phyloP scores from a whole-genome alignment of 2,329 filamentous ascomycete genomes.

The Colletotrichum tropicicola region DNA sequence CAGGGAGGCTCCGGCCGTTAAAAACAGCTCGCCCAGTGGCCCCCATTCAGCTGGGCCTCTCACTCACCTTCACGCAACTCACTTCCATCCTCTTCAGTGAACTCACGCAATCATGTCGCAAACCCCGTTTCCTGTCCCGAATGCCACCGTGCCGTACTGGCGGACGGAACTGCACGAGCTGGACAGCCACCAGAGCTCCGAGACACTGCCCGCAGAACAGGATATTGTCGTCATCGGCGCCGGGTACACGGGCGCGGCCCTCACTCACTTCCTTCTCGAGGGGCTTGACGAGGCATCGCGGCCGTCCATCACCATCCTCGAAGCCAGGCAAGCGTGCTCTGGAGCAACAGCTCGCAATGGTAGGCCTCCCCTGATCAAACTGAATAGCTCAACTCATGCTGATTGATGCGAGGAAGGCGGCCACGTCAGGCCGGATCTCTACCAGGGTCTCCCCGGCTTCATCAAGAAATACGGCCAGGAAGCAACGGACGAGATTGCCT shows the following conservation, averaged over 20 bases:
- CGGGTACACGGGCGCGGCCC: conserved; percentile 20
- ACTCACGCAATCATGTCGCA: neutral
- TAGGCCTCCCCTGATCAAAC: neutral
- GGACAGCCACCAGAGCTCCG: conserved; percentile 26
- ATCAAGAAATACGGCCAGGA: conserved; percentile 31
- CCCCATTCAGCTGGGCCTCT: neutral
- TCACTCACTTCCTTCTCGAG: conserved; percentile 15
- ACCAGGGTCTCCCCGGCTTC: conserved; percentile 2
- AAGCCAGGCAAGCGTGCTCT: conserved; percentile 29
- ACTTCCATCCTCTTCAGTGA: neutral
- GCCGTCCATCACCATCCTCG: conserved; percentile 22
- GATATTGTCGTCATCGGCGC: conserved; percentile 31
- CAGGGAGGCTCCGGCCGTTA: neutral
- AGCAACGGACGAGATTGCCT: conserved; percentile 35
- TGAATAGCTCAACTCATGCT: neutral
- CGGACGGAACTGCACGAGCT: conserved; percentile 19
- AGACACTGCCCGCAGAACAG: conserved; percentile 15
- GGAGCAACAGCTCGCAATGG: conserved; percentile 29
- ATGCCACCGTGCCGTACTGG: conserved; percentile 23
- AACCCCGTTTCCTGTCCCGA: conserved; percentile 6
- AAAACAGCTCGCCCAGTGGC: neutral
- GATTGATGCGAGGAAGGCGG: neutral
- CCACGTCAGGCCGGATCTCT: conserved; percentile 27
- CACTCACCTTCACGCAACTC: neutral
- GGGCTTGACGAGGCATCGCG: neutral